Conservation (phyloP, 306 rosid species). For the Cicer bijugum region DNA sequence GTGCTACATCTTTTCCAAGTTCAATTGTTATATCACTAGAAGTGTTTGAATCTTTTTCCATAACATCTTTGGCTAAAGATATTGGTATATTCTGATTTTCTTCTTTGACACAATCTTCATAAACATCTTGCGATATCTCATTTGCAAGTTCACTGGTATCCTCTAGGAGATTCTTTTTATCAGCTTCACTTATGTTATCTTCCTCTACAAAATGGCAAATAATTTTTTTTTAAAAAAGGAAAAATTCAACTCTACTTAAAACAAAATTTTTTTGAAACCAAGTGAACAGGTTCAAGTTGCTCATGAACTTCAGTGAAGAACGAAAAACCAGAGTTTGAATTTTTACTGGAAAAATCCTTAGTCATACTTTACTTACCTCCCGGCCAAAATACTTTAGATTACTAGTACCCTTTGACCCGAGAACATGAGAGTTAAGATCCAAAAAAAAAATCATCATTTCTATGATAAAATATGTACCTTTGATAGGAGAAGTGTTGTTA, state of each 20-base stretch:
- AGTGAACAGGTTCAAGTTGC: too few relatives aligned
- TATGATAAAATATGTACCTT: conserved; percentile 55
- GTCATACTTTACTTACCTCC: too few relatives aligned
- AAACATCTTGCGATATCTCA: conserved; percentile 33
- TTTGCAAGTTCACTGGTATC: conserved; percentile 41
- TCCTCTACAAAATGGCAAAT: conserved; percentile 59
- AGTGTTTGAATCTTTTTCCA: conserved; percentile 41
- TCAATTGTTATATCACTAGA: conserved; percentile 45
- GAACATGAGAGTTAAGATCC: too few relatives aligned
- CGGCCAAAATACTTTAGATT: too few relatives aligned
- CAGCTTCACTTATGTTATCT: conserved; percentile 47
- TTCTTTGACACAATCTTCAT: conserved; percentile 44
- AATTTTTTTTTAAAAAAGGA: background rate
- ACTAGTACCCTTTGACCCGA: too few relatives aligned
- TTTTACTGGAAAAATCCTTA: too few relatives aligned
- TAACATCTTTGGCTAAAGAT: conserved; percentile 35
- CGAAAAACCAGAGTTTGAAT: too few relatives aligned
- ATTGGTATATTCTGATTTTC: conserved; percentile 45
- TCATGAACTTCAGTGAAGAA: too few relatives aligned
- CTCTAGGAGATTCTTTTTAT: conserved; percentile 33
- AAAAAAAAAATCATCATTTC: background rate
- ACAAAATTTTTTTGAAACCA: background rate
- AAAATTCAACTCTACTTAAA: conserved; percentile 12
- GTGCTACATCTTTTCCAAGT: conserved; percentile 20
- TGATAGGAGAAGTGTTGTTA: conserved; percentile 61